Base-by-base conservation (phyloP, 2,329 filamentous ascomycete species). In the Ophidiomyces ophidiicola region DNA sequence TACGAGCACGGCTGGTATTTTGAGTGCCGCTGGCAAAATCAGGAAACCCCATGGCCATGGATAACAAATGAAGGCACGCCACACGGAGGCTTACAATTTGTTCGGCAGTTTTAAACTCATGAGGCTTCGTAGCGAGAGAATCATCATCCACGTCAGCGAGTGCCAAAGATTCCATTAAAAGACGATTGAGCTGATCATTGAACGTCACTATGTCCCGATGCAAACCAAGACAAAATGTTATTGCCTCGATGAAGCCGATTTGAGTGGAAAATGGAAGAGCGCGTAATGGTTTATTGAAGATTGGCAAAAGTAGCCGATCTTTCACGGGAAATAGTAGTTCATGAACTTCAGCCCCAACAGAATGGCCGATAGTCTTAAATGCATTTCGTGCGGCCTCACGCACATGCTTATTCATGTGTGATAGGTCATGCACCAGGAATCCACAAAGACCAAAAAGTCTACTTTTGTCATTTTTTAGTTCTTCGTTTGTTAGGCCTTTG, bases 161-260 rank as follows among this genome's bases (percentile, higher is more conserved):
- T 7, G 88, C 90, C 28, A 98, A 68, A 4, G 88, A 92, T 62
- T 99, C 90, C 74, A 92, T 82, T 44, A 98, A 71, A 29, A 98
- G 68, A 31, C 90, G 76, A 49, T 90, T 93, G 18, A 96, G 70
- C 46, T 87, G 78, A 35, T 96, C 88, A 48, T 94, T 90, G 57
- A 96, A 94, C 5, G 80, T 76, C 18, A 98, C 77, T 53, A 94
- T 88, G 48, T 90, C 82, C 34, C 80, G 78, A 57, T 92, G 88
- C 34, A 98, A 70, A 41, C 80, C 80, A 65, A 99, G 74, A 55
- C 92, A 92, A 60, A 92, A 98, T 0, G 85, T 94, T 55, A 98
- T 86, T 1, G 90, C 90, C 57, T 98, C 92, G 50, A 99, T 94
- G 55, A 93, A 96, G 3, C 90, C 92, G 49, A 98, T 98, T 63